A percentile compares a stretch with the other conserved stretches of the same genome.
These are phyloP conservation scores for Epichloe sylvatica DNA, from an alignment of 2,329 filamentous ascomycete species.

Conservation along the genomic window DNA sequence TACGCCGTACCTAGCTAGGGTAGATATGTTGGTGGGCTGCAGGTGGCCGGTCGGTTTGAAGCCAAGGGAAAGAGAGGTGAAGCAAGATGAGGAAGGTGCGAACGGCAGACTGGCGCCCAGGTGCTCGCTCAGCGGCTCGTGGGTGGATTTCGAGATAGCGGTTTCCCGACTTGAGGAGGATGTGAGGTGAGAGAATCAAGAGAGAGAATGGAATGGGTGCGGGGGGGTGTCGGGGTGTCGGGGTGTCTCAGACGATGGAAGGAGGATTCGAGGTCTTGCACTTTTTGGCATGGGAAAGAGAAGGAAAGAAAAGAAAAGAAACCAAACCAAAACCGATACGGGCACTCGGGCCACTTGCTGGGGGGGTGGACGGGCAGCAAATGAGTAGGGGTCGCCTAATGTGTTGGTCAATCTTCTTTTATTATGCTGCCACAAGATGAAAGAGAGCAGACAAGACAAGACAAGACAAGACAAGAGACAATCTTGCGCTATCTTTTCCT, in stretches of 20 bases:
- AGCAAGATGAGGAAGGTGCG: not conserved
- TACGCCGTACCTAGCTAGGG: not conserved
- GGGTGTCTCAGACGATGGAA: too few relatives aligned
- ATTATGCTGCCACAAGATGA: not conserved
- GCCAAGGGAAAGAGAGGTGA: not conserved
- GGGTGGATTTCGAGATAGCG: not conserved
- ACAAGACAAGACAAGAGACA: too few relatives aligned
- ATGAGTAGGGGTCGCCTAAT: conserved; percentile 2
- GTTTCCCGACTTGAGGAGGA: not conserved
- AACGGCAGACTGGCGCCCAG: not conserved
- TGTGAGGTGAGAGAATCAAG: not conserved
- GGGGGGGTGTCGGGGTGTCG: too few relatives aligned
- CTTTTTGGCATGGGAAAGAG: not conserved
- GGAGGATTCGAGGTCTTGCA: not conserved
- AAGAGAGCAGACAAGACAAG: not conserved
- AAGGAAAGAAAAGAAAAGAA: not conserved
- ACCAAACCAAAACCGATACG: not conserved
- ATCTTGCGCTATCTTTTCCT: too few relatives aligned
- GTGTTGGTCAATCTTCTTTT: not conserved
- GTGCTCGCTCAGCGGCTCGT: not conserved
- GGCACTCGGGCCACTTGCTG: not conserved
- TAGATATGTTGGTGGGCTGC: not conserved
- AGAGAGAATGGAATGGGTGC: not conserved
- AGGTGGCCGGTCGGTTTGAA: not conserved
- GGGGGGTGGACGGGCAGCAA: not conserved